A percentile compares a stretch with the other conserved stretches of the same genome.
phyloP scores from a whole-genome alignment of 2,329 filamentous ascomycete species.

The Penicillium crustosum region DNA sequence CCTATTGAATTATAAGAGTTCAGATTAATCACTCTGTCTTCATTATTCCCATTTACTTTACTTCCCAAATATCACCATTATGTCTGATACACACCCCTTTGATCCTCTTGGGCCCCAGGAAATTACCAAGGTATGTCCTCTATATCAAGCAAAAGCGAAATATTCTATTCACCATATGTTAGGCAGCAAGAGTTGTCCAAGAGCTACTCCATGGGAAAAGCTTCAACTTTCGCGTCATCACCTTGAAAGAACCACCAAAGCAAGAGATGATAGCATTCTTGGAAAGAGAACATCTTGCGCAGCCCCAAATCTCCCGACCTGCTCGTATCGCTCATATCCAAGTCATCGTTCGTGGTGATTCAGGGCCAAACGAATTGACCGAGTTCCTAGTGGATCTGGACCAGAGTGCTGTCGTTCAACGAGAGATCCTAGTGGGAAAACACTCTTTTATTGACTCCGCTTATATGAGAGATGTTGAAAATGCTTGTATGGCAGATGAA shows the following conservation, averaged over 20 bases:
- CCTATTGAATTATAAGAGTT: background rate
- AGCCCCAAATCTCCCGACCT: conserved; percentile 23
- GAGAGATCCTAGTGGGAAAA: conserved; percentile 24
- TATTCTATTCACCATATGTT: background rate
- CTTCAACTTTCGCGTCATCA: conserved; percentile 52
- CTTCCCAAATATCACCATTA: conserved; percentile 5
- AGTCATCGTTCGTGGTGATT: conserved; percentile 17
- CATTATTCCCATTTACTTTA: background rate
- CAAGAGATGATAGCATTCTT: conserved; percentile 49
- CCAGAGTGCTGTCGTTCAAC: conserved; percentile 8
- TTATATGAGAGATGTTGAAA: conserved; percentile 52
- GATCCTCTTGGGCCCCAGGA: conserved; percentile 34
- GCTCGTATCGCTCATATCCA: conserved; percentile 45
- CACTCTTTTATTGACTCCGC: conserved; percentile 36
- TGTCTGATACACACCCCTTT: conserved; percentile 30
- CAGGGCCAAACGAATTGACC: conserved; percentile 18
- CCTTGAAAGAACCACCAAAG: conserved; percentile 53
- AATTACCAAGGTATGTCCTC: conserved; percentile 27
- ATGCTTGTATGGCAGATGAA: conserved; percentile 47
- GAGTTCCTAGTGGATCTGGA: conserved; percentile 29
- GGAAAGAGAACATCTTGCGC: conserved; percentile 42
- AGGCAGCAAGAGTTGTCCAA: conserved; percentile 34
- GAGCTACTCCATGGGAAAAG: conserved; percentile 34
- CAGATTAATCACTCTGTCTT: background rate
- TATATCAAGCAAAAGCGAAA: background rate